Evolutionary conservation across 306 rosid genomes (phyloP).

Genomic region (Lathyrus oleraceus): DNA sequence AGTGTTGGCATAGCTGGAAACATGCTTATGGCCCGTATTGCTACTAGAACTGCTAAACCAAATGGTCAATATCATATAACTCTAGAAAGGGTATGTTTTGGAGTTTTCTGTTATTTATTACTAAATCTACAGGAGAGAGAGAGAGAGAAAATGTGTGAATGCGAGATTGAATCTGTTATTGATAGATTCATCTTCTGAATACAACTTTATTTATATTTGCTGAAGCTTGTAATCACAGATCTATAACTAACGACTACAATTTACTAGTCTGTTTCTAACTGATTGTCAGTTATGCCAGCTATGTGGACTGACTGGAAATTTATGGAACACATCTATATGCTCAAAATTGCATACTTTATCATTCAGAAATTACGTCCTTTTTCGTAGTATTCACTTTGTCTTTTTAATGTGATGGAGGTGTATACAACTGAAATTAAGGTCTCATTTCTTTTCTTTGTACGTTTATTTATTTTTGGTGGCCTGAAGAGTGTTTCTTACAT

Average conservation of each 20-base stretch:
- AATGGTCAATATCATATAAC: constrained; percentile 86
- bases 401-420: constrained; percentile 24
- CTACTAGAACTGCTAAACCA: constrained; percentile 94
- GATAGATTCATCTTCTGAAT: constrained; percentile 5
- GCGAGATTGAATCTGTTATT: not conserved
- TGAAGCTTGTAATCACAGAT: not conserved
- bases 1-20: constrained; percentile 87
- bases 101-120: constrained; percentile 28
- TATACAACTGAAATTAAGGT: not conserved
- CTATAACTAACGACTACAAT: not conserved
- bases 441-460: not conserved
- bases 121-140: constrained; percentile 1
- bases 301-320: not conserved
- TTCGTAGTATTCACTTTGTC: constrained; percentile 11
- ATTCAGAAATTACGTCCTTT: not conserved
- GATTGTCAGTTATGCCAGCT: not conserved
- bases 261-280: constrained; percentile 11
- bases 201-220: not conserved
- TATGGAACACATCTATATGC: constrained; percentile 1
- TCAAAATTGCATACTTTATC: constrained; percentile 4
- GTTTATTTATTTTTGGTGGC: constrained; percentile 7
- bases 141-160: not conserved
- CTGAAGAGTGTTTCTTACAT: constrained; percentile 9
- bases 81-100: constrained; percentile 55
- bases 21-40: constrained; percentile 96